Evolutionary conservation across 163 green algal genomes (phyloP).

Genomic region (Prototheca wickerhamii): DNA sequence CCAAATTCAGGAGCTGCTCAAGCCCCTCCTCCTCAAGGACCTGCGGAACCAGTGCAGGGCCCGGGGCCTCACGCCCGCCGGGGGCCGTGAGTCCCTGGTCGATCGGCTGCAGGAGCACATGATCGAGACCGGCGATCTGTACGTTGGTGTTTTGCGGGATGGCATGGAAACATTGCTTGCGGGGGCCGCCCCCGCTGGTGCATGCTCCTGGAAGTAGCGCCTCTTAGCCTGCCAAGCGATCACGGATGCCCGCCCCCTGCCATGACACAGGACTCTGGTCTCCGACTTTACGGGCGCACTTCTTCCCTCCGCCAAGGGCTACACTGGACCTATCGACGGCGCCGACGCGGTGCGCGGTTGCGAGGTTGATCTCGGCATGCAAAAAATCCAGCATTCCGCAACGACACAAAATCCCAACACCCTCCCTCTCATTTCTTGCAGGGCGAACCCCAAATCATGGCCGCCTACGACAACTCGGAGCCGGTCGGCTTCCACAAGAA

Average conservation of each 20-base stretch:
- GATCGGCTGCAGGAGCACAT: conserved; percentile 66
- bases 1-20: conserved; percentile 40
- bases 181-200: no score
- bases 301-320: not conserved
- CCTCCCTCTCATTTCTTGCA: no score
- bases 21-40: conserved; percentile 61
- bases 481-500: conserved; percentile 32
- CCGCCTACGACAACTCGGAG: no score
- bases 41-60: conserved; percentile 61
- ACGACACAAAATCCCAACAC: no score
- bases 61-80: conserved; percentile 51
- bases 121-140: conserved; percentile 47
- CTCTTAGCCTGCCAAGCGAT: no score
- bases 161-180: not conserved
- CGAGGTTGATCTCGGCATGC: no score
- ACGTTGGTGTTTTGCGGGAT: conserved; percentile 3
- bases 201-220: no score
- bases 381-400: no score
- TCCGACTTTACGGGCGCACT: not conserved
- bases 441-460: no score
- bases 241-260: not conserved
- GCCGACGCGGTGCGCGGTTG: no score
- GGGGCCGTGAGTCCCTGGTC: conserved; percentile 50
- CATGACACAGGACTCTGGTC: conserved; percentile 7
- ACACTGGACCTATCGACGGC: no score